Base-by-base conservation (phyloP, 2,329 filamentous ascomycete species). In the Neopestalotiopsis sp. region DNA sequence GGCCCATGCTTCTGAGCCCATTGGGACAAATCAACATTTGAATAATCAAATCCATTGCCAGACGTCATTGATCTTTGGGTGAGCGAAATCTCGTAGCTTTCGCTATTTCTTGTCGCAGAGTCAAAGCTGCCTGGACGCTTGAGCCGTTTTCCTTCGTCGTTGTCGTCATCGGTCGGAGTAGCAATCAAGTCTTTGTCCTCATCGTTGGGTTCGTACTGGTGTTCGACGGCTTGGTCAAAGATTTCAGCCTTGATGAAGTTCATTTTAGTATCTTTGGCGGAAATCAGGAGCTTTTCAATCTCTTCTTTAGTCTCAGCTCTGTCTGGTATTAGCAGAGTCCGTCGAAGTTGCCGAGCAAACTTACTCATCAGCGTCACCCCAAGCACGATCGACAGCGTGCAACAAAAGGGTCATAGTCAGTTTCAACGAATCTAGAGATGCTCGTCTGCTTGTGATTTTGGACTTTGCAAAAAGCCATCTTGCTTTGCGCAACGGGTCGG, bases 341-440 rank as follows among this genome's bases (percentile, higher is more conserved):
- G 2, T 1, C 9, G 4, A 1, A 0, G 4, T 20, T 4, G 2
- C 4, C 2, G 12, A n/a, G 14, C 34, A 38, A 7, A 49, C 42
- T 20, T 7, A 49, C 45, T 49, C 45, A 49, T 49, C 45, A 20
- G 45, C 45, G n/a, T 49, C 45, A 20, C 45, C 45, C 45, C 13
- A 49, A 14, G 1, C 4, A 3, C 14, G 2, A 49, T 49, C 45
- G 4, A 49, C n/a, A 14, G 45, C n/a, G 45, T 49, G 45, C 45
- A 49, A 49, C 0, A 49, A 49, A 49, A 49, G 2, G 3, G 4
- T 49, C 45, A 49, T 49, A n/a, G 3, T 49, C 45, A 49, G n/a
- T 49, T 49, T 49, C 45, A 49, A 20, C 45, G 45, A 49, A 9
- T 49, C 45, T 6, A 49, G 2, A 4, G 17, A 49, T 49, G 4